Conservation (phyloP, 78 protist species). For the Guillardia theta region DNA sequence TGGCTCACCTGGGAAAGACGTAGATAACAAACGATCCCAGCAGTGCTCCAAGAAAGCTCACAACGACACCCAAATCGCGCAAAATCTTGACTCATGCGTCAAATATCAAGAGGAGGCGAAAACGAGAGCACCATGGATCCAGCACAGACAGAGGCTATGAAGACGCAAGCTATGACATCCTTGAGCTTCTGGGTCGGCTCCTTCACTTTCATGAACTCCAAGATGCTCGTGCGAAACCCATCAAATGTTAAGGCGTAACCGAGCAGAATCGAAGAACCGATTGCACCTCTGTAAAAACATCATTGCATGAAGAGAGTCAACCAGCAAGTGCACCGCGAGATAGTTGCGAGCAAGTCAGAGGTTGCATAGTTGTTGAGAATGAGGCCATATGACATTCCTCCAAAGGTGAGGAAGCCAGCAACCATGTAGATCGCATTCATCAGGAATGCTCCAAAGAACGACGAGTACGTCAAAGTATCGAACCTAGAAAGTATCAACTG, state of each 20-base stretch:
- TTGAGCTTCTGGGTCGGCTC: background rate
- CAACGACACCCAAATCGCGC: no score
- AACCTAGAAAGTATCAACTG: background rate
- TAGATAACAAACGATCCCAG: background rate
- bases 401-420: conserved; percentile 31
- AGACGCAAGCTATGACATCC: background rate
- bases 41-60: background rate
- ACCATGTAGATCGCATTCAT: background rate
- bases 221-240: background rate
- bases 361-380: conserved; percentile 32
- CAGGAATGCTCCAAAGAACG: background rate
- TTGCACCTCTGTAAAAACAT: background rate
- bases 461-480: background rate
- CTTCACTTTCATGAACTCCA: background rate
- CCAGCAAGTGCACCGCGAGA: background rate
- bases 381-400: background rate
- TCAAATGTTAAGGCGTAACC: background rate
- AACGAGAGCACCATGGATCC: background rate
- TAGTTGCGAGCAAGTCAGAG: background rate
- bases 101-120: background rate
- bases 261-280: background rate
- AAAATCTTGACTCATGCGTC: no score
- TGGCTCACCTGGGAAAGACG: background rate
- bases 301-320: background rate
- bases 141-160: background rate